Base-by-base conservation (phyloP, 139 green algal species). In the Chlorella sp. region DNA sequence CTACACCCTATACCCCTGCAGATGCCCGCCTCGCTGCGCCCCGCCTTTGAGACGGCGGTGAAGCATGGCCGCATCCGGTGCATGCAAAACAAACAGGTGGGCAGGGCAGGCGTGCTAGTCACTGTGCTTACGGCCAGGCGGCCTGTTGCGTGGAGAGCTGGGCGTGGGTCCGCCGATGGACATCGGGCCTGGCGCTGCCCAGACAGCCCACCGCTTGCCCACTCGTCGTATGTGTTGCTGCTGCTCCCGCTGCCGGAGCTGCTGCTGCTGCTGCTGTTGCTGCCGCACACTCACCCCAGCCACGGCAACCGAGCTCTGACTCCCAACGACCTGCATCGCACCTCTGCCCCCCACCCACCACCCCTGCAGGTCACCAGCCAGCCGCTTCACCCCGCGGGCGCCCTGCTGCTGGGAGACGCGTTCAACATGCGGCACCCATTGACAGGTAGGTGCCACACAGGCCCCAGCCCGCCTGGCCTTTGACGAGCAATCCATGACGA, bases 351-450 rank as follows among this genome's bases (percentile, higher is more conserved):
- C 14, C 3, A 16, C 73, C 14, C n/a, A 80, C n/a, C 36, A 5
- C 18, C n/a, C 40, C 39, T 4, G 42, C 85, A 90, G 87, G 32
- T 93, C 37, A 90, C 87, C n/a, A 91, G 93, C 16, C 84, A 92
- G n/a, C 96, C 96, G 18, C 86, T 98, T 85, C 96, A 98, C 89
- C 93, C 94, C 34, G 92, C 95, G 11, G 96, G 97, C 34, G 98
- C 97, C 0, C 93, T 99, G 86, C 93, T 99, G 82, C 94, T 99
- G 90, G 98, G 98, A 7, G 98, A 99, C 89, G 97, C 98, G 0
- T 99, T 99, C 94, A 99, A 99, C 96, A 99, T 99, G 98, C 94
- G 98, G 12, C 98, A 99, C 91, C 98, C 98, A n/a, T 92, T 99
- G 53, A 98, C 96, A 0, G 97, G 96, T 57, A 34, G 18, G 86